These are phyloP conservation scores for Epichloe amarillans DNA, from an alignment of 2,329 filamentous ascomycete species.

Conservation along the genomic window DNA sequence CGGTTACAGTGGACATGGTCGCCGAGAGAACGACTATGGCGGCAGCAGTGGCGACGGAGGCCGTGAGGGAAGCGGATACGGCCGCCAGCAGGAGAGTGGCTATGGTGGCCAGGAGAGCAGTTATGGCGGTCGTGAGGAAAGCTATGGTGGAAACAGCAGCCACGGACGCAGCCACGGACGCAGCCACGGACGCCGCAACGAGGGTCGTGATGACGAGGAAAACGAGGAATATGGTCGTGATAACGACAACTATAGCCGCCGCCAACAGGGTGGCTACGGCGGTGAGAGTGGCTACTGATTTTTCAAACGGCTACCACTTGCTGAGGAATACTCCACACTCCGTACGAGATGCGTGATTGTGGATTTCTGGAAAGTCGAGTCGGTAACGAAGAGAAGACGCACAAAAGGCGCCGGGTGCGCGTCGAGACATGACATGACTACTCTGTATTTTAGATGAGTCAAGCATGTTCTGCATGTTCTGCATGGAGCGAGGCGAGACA, in stretches of 20 bases:
- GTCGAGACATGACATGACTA: background rate
- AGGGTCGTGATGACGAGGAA: background rate
- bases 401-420: background rate
- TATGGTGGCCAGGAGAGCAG: slow-evolving; percentile 5
- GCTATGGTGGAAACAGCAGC: slow-evolving; percentile 9
- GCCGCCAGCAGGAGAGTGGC: slow-evolving; percentile 9
- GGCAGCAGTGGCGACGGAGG: slow-evolving; percentile 8
- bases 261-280: slow-evolving; percentile 16
- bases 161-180: slow-evolving; percentile 7
- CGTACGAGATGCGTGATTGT: too few species aligned
- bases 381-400: too few species aligned
- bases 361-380: too few species aligned
- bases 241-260: slow-evolving; percentile 4
- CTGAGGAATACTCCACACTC: too few species aligned
- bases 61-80: slow-evolving; percentile 5
- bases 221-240: slow-evolving; percentile 3
- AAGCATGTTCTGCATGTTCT: background rate
- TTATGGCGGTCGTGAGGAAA: slow-evolving; percentile 12
- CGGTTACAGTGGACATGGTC: slow-evolving; percentile 8
- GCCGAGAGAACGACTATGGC: slow-evolving; percentile 4
- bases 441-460: too few species aligned
- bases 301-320: too few species aligned
- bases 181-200: slow-evolving; percentile 3
- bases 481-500: background rate
- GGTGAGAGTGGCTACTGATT: slow-evolving; percentile 9